Base-by-base conservation (phyloP, 768 basidiomycete genomes). In the Russula emetica region DNA sequence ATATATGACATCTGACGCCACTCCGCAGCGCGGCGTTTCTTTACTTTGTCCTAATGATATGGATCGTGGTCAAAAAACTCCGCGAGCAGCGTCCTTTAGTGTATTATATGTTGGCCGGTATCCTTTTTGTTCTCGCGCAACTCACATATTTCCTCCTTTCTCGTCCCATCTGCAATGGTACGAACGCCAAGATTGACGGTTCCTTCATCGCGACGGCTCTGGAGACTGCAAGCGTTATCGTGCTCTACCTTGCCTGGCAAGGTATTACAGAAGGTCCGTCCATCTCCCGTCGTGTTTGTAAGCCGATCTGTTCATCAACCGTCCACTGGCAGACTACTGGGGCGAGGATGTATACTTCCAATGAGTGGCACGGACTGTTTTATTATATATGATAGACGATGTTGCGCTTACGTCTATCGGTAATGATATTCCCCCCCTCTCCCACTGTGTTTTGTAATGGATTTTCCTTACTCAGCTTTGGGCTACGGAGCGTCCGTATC, bases 261-360 rank as follows among this genome's bases (percentile, higher is more conserved):
- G 86, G 86, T 72, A 92, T 94, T 62, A 94, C 93, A 20, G 93
- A 95, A 84, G 90, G 91, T 86, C 62, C 55, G 82, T 77, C n/a
- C 52, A 26, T 49, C 6, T 36, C 24, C 1, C 14, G 0, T 57
- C 56, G 2, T 3, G n/a, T 45, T 20, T 24, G 24, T 24, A 4
- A 13, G 0, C n/a, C 32, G 20, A 14, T 30, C 2, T 9, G 51
- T 26, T 26, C 14, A 14, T 56, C 66, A 45, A 68, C 34, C 13
- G 52, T 2, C 24, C 34, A 3, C 57, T 38, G 54, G 13, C 69
- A 77, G 76, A 77, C 38, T 71, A 72, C 38, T 83, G 82, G 82
- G 80, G 79, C 66, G 78, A 80, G 44, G 78, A 82, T 40, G 64
- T 71, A 16, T 82, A 80, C 69, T 83, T 77, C 66, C 47, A 13